Conservation (phyloP, 2,329 filamentous ascomycete genomes). For the Aspergillus awamori region DNA sequence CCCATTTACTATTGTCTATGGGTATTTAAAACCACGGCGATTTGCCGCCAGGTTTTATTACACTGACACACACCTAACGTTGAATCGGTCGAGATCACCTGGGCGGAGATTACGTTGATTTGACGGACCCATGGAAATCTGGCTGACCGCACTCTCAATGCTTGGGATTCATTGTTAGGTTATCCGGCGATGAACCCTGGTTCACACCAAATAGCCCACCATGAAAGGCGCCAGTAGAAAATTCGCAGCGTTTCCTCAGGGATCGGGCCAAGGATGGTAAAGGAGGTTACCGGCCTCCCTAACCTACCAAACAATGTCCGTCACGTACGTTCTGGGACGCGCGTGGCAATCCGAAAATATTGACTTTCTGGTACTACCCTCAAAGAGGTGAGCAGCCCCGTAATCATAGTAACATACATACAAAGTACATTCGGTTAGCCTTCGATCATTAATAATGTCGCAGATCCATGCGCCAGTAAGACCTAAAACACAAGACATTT, state of each 20-base stretch:
- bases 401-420: slow-evolving; percentile 9
- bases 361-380: slow-evolving; percentile 14
- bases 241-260: neutral
- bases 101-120: slow-evolving; percentile 7
- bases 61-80: slow-evolving; percentile 8
- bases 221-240: slow-evolving; percentile 11
- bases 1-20: neutral
- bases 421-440: neutral
- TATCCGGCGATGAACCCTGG: slow-evolving; percentile 20
- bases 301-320: slow-evolving; percentile 6
- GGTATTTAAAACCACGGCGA: neutral
- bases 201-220: slow-evolving; percentile 9
- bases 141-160: slow-evolving; percentile 12
- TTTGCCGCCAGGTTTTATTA: slow-evolving; percentile 10
- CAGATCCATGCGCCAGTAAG: slow-evolving; percentile 3
- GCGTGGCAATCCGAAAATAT: slow-evolving; percentile 21
- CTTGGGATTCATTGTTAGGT: slow-evolving; percentile 9
- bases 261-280: neutral
- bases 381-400: slow-evolving; percentile 9
- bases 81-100: slow-evolving; percentile 17
- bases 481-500: neutral
- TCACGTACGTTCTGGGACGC: slow-evolving; percentile 20
- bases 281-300: neutral
- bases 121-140: slow-evolving; percentile 19
- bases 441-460: neutral